Conservation (phyloP, 306 rosid species). For the Alnus glutinosa region DNA sequence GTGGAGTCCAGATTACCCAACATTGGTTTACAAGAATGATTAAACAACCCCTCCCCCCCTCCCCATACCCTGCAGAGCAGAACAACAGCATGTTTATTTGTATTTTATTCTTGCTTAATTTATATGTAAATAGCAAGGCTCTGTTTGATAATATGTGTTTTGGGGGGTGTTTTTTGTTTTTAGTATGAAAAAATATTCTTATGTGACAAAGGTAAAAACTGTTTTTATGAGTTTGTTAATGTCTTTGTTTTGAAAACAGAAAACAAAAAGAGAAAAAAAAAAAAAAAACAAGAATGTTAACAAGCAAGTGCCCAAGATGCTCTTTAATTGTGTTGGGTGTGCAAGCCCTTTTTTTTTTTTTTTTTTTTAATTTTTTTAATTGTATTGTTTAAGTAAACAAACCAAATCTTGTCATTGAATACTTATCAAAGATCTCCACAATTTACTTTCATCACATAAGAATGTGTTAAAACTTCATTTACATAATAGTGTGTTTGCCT, state of each 20-base stretch:
- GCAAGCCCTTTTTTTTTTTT: neutral
- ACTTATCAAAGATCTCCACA: neutral
- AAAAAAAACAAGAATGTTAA: too few species aligned
- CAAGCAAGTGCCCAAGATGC: too few species aligned
- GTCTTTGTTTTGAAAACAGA: too few species aligned
- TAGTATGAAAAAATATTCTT: too few species aligned
- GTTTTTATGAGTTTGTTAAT: too few species aligned
- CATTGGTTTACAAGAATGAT: slow-evolving; percentile 70
- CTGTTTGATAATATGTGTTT: neutral
- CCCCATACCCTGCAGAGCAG: neutral
- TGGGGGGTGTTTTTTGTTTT: too few species aligned
- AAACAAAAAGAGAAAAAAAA: too few species aligned
- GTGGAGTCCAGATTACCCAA: slow-evolving; percentile 94
- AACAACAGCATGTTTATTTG: slow-evolving; percentile 5
- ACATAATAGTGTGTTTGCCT: neutral
- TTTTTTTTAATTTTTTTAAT: too few species aligned
- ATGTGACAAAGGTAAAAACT: too few species aligned
- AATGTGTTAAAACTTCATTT: neutral
- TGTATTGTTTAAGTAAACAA: neutral
- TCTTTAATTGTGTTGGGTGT: neutral
- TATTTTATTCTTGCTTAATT: neutral
- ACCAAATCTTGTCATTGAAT: neutral
- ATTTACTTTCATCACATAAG: neutral
- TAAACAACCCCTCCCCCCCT: slow-evolving; percentile 26
- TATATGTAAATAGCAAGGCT: neutral